A percentile compares a stretch with the other conserved stretches of the same genome.
These are phyloP conservation scores for Lachnellula occidentalis DNA, from an alignment of 2,329 filamentous ascomycete species.

Conservation along the genomic window DNA sequence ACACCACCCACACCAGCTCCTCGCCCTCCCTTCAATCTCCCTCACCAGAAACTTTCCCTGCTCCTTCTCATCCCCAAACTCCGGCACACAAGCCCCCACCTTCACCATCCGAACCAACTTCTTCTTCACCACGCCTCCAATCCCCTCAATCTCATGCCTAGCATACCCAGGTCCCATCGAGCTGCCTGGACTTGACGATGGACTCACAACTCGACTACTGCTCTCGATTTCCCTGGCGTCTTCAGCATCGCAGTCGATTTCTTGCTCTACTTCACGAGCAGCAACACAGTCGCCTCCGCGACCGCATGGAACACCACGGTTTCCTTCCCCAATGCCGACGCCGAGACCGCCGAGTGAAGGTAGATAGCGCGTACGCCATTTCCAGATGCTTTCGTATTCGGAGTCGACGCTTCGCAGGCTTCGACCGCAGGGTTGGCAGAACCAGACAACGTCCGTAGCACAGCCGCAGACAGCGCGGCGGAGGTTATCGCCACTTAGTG, in stretches of 20 bases:
- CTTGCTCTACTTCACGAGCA: conserved; percentile 70
- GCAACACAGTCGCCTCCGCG: conserved; percentile 72
- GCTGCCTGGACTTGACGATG: conserved; percentile 19
- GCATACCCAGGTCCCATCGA: conserved; percentile 65
- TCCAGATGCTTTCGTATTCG: conserved; percentile 68
- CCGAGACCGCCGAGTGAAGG: conserved; percentile 75
- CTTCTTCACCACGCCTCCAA: conserved; percentile 81
- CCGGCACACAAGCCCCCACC: conserved; percentile 78
- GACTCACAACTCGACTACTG: conserved; percentile 16
- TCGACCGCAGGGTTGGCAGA: conserved; percentile 79
- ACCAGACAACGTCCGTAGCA: conserved; percentile 61
- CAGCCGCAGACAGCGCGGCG: conserved; percentile 26
- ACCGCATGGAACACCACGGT: conserved; percentile 83
- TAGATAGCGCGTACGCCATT: conserved; percentile 81
- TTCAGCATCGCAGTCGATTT: conserved; percentile 80
- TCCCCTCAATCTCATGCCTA: conserved; percentile 84
- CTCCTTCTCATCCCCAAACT: conserved; percentile 73
- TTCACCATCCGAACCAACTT: conserved; percentile 78
- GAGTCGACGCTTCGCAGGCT: conserved; percentile 56
- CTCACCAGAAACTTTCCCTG: conserved; percentile 60
- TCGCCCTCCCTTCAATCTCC: conserved; percentile 61
- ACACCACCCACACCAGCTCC: conserved; percentile 95
- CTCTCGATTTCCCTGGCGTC: conserved; percentile 44
- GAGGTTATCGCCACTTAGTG: conserved; percentile 30
- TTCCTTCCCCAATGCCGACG: conserved; percentile 81